Evolutionary conservation across 768 basidiomycete species (phyloP), one percentile per base, ranked within the genome.

Genomic region (Panellus pusillus): DNA sequence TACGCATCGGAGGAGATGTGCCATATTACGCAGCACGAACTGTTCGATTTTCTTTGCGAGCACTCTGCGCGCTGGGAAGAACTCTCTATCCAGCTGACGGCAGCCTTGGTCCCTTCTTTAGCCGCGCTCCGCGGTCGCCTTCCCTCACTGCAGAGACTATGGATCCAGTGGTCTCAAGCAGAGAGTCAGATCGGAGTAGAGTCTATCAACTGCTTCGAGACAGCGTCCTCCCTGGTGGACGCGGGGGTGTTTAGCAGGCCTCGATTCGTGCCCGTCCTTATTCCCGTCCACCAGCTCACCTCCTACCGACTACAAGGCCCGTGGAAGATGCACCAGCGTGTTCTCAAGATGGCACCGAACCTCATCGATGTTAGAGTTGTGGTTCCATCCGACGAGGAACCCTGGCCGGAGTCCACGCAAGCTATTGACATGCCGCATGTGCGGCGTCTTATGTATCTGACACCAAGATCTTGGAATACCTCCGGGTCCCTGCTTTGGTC

Each of bases 271-370:
- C 28, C 41, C 3, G 29, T 44, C 15, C n/a, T 28, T 7, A 18
- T 47, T n/a, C 53, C 53, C 12, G 13, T 17, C 1, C 53, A 44
- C 9, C 53, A 48, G 40, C 47, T 54, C 17, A 54, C 46, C 12
- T 40, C 46, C 4, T 48, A 48, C 29, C 19, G 36, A 9, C 31
- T 44, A 19, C 35, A 47, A 14, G 46, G 13, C 14, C 17, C 53
- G 4, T 54, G 53, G 47, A 17, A 37, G n/a, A 31, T 9, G 2
- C 53, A 54, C 29, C 11, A 14, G 31, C 17, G 1, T 4, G 36
- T 54, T 13, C 20, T 54, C 32, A 28, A 13, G 17, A 39, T 44
- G 18, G 46, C 40, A 3, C 17, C 35, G 5, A 47, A 54, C 27
- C 31, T 54, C 14, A 27, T 54, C 41, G 46, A 54, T n/a, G 46